phyloP scores from a whole-genome alignment of 768 basidiomycete species.

The Serendipita sp. region DNA sequence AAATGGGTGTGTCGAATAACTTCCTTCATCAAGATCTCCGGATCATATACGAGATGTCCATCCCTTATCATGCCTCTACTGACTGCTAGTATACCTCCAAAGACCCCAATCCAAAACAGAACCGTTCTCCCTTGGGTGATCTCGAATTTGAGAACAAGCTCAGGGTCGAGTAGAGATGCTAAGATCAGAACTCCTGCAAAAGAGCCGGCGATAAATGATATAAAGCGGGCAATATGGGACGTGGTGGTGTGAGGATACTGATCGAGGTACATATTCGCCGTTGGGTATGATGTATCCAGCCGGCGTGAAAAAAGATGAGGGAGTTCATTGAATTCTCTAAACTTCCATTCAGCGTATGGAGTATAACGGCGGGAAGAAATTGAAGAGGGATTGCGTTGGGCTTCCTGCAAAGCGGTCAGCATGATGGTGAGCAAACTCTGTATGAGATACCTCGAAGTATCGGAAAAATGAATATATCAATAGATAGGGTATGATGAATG shows the following conservation, averaged over 20 bases:
- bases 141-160: slow-evolving; percentile 85
- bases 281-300: slow-evolving; percentile 73
- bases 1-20: slow-evolving; percentile 92
- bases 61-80: slow-evolving; percentile 93
- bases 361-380: slow-evolving; percentile 89
- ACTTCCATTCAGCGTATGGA: slow-evolving; percentile 93
- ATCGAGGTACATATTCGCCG: slow-evolving; percentile 88
- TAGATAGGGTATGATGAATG: slow-evolving; percentile 92
- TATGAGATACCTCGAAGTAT: slow-evolving; percentile 76
- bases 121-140: slow-evolving; percentile 87
- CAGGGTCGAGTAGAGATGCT: slow-evolving; percentile 84
- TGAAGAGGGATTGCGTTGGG: slow-evolving; percentile 94
- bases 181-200: slow-evolving; percentile 91
- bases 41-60: slow-evolving; percentile 84
- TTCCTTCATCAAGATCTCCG: slow-evolving; percentile 80
- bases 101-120: slow-evolving; percentile 80
- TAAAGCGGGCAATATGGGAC: slow-evolving; percentile 41
- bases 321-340: slow-evolving; percentile 96
- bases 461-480: slow-evolving; percentile 99
- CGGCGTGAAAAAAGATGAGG: slow-evolving; percentile 81
- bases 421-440: background rate
- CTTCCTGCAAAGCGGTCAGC: slow-evolving; percentile 46
- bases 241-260: slow-evolving; percentile 67
- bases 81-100: slow-evolving; percentile 74
- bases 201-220: slow-evolving; percentile 90